Percentiles rank a stretch among this genome's conserved stretches.
Conservation (phyloP, 345 rosid species). For the Hibiscus mutabilis region DNA sequence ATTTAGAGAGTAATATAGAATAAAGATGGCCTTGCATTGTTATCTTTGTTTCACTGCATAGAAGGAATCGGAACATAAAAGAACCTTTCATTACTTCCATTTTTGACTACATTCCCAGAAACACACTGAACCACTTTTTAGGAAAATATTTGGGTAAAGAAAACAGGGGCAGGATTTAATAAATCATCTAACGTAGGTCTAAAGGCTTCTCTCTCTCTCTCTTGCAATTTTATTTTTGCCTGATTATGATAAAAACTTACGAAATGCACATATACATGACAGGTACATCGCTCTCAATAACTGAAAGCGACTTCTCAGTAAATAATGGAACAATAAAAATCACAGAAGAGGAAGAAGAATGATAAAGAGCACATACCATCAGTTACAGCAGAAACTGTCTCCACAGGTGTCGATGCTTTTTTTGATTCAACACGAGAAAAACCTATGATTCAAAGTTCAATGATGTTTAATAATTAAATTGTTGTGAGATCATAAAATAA, state of each 20-base stretch:
- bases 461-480: neutral
- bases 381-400: constrained; percentile 30
- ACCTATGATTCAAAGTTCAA: constrained; percentile 32
- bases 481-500: neutral
- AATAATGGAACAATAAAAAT: constrained; percentile 2
- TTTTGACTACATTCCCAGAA: neutral
- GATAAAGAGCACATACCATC: constrained; percentile 28
- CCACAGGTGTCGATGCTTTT: constrained; percentile 38
- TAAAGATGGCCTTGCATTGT: neutral
- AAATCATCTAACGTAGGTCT: neutral
- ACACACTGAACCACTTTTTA: neutral
- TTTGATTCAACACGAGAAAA: constrained; percentile 50
- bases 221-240: neutral
- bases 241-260: neutral
- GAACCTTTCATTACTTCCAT: neutral
- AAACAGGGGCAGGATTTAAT: neutral
- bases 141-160: neutral
- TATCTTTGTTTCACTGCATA: neutral
- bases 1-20: neutral
- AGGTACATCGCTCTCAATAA: neutral
- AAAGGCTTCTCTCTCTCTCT: neutral
- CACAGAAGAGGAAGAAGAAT: neutral
- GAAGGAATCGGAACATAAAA: neutral
- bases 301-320: neutral
- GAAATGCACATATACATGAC: neutral